A percentile compares a stretch with the other conserved stretches of the same genome.
phyloP scores from a whole-genome alignment of 306 rosid genomes.

The Cucurbita ficifolia region DNA sequence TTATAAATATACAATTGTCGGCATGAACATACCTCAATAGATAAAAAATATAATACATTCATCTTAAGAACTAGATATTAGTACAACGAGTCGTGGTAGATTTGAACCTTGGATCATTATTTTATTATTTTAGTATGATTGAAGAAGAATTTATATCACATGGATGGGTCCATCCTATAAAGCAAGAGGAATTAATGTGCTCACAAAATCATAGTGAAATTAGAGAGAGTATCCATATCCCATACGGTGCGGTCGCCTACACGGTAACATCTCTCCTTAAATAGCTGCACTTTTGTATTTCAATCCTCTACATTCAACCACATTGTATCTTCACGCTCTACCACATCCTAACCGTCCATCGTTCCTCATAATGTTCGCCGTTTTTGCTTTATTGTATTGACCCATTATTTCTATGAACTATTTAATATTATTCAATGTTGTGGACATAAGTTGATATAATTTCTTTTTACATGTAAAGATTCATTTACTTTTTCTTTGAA shows the following conservation, averaged over 20 bases:
- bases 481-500: not conserved
- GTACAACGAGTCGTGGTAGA: too few species aligned
- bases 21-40: too few species aligned
- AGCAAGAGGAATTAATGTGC: not conserved
- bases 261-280: not conserved
- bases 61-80: too few species aligned
- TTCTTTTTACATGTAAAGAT: not conserved
- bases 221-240: not conserved
- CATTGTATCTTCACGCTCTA: not conserved
- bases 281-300: not conserved
- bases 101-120: too few species aligned
- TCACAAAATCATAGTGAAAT: slow-evolving; percentile 1
- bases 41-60: too few species aligned
- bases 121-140: too few species aligned
- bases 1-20: too few species aligned
- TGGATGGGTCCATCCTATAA: not conserved
- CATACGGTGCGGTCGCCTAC: not conserved
- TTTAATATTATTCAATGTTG: not conserved
- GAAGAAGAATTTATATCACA: not conserved
- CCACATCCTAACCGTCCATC: not conserved
- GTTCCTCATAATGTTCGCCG: not conserved
- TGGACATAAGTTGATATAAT: not conserved
- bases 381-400: not conserved
- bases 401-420: not conserved
- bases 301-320: not conserved